These are phyloP conservation scores for Rhinocladiella mackenziei DNA, from an alignment of 2,329 filamentous ascomycete genomes.

Conservation along the genomic window DNA sequence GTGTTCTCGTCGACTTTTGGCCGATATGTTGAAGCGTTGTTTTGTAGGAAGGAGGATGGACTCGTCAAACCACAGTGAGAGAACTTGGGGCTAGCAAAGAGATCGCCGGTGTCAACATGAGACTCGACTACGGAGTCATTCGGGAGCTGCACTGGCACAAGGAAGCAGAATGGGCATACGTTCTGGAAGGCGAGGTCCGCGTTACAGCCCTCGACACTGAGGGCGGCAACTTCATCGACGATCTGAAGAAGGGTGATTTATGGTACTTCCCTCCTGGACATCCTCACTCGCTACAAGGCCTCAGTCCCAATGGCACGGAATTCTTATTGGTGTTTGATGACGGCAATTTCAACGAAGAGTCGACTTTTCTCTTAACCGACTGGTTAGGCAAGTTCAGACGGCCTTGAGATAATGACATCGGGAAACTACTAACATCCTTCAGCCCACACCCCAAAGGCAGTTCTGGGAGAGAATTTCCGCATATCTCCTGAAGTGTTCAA, in stretches of 20 bases:
- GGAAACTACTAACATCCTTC: background rate
- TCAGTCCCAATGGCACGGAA: conserved; percentile 60
- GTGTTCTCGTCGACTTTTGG: background rate
- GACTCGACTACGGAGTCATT: conserved; percentile 67
- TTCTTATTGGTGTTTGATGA: conserved; percentile 62
- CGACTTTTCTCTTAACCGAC: conserved; percentile 69
- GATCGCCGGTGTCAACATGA: conserved; percentile 74
- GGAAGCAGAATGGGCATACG: conserved; percentile 73
- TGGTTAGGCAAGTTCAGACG: conserved; percentile 51
- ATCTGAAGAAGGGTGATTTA: conserved; percentile 69
- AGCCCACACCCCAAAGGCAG: conserved; percentile 67
- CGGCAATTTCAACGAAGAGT: conserved; percentile 58
- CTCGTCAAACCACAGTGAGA: conserved; percentile 57
- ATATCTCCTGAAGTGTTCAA: conserved; percentile 66
- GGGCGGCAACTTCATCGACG: conserved; percentile 72
- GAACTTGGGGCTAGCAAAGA: conserved; percentile 50
- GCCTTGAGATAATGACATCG: background rate
- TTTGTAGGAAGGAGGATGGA: conserved; percentile 68
- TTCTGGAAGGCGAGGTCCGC: conserved; percentile 66
- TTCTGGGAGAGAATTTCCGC: conserved; percentile 72
- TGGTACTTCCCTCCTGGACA: conserved; percentile 79
- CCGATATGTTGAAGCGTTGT: background rate
- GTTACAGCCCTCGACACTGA: conserved; percentile 71
- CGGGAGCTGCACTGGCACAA: conserved; percentile 79
- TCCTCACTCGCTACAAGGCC: conserved; percentile 71